These are phyloP conservation scores for Rostrohypoxylon terebratum DNA, from an alignment of 495 filamentous ascomycete species.

Conservation along the genomic window DNA sequence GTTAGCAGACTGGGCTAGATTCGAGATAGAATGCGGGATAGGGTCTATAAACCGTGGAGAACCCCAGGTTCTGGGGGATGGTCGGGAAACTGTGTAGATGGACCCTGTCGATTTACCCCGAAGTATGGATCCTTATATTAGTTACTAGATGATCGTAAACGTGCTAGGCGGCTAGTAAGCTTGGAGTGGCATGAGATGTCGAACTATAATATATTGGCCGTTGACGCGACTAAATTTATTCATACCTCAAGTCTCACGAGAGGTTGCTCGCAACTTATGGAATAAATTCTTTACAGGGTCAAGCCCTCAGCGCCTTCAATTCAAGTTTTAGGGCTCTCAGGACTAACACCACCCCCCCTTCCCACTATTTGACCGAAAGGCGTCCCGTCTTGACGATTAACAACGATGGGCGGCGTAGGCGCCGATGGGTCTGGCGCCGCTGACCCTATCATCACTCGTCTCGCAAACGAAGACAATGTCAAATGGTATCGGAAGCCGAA, in stretches of 20 bases:
- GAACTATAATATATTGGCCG: conserved; percentile 23
- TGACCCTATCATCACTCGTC: conserved; percentile 57
- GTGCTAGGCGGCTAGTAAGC: conserved; percentile 1
- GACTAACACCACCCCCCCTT: background rate
- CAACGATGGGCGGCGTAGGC: conserved; percentile 37
- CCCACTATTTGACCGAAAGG: background rate
- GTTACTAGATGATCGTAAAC: conserved; percentile 14
- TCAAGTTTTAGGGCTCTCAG: background rate
- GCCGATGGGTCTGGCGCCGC: conserved; percentile 45
- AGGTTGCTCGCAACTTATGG: background rate
- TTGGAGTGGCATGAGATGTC: background rate
- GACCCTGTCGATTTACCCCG: conserved; percentile 35
- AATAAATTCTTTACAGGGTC: conserved; percentile 10
- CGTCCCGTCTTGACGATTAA: background rate
- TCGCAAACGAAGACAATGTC: conserved; percentile 63
- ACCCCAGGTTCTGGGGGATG: conserved; percentile 17
- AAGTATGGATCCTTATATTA: conserved; percentile 20
- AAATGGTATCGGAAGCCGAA: conserved; percentile 74
- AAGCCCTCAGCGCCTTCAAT: background rate
- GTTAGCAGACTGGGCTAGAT: conserved; percentile 32
- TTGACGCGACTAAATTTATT: background rate
- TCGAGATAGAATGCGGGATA: conserved; percentile 14
- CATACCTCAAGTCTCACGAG: background rate
- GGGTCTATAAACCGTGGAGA: conserved; percentile 9
- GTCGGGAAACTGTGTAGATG: conserved; percentile 6